phyloP scores from a whole-genome alignment of 306 rosid genomes.

The Styphnolobium japonicum region DNA sequence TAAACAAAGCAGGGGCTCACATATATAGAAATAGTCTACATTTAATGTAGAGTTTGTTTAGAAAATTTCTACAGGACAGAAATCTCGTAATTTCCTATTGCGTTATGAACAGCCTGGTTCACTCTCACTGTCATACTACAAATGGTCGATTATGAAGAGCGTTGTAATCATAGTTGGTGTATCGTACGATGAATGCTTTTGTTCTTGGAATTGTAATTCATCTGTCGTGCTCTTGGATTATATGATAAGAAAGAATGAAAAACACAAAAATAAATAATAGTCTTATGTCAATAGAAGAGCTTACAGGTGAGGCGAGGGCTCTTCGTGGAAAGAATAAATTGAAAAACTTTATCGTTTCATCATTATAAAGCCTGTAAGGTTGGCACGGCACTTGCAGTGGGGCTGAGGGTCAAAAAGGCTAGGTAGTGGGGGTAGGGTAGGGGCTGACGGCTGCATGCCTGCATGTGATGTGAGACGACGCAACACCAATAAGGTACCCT shows the following conservation, averaged over 20 bases:
- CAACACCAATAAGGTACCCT: slow-evolving; percentile 11
- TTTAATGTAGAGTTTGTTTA: slow-evolving; percentile 15
- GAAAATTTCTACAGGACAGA: not conserved
- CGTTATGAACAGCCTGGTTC: not conserved
- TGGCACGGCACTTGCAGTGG: too few relatives aligned
- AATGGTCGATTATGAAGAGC: not conserved
- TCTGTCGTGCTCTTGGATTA: not conserved
- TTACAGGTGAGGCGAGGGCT: too few relatives aligned
- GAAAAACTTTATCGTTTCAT: too few relatives aligned
- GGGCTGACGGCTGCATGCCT: not conserved
- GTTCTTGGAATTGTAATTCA: not conserved
- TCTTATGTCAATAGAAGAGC: too few relatives aligned
- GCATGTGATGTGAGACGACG: too few relatives aligned
- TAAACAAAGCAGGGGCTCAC: slow-evolving; percentile 15
- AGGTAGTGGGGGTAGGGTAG: too few relatives aligned
- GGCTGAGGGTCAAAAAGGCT: too few relatives aligned
- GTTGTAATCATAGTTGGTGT: not conserved
- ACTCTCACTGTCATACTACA: not conserved
- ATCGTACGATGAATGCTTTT: not conserved
- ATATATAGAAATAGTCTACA: slow-evolving; percentile 15
- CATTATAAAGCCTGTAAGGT: too few relatives aligned
- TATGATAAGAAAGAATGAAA: not conserved
- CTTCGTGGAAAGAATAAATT: too few relatives aligned
- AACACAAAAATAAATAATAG: not conserved
- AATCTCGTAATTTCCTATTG: not conserved